Evolutionary conservation across 1,284 basidiomycete species (phyloP).

Genomic region (Veloboletus limbatus): DNA sequence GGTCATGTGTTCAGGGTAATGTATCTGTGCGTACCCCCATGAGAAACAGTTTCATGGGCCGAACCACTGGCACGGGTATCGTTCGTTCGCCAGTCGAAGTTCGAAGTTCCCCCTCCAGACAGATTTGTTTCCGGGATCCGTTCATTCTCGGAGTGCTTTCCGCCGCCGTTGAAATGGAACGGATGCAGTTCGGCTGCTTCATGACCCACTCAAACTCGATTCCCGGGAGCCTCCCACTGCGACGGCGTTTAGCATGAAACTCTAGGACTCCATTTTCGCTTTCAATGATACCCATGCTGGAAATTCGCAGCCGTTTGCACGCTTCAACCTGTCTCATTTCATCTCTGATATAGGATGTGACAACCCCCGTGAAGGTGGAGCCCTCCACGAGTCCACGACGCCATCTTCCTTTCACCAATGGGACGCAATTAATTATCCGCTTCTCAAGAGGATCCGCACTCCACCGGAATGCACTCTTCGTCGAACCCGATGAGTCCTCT

Average conservation of each 20-base stretch:
- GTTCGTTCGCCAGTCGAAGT: not conserved
- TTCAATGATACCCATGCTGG: constrained; percentile 4
- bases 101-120: not conserved
- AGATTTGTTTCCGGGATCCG: constrained; percentile 3
- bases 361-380: not conserved
- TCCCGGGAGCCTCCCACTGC: constrained; percentile 1
- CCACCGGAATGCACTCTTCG: constrained; percentile 2
- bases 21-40: constrained; percentile 20
- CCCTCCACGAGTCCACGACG: constrained; percentile 8
- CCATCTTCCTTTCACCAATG: constrained; percentile 9
- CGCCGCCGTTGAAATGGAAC: constrained; percentile 6
- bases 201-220: constrained; percentile 3
- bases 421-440: constrained; percentile 3
- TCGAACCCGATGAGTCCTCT: constrained; percentile 7
- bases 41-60: constrained; percentile 17
- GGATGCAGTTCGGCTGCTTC: constrained; percentile 9
- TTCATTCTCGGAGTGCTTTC: constrained; percentile 6
- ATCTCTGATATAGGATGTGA: constrained; percentile 15
- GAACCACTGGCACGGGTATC: not conserved
- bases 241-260: constrained; percentile 23
- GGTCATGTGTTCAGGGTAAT: constrained; percentile 22
- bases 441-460: constrained; percentile 26
- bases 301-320: constrained; percentile 21
- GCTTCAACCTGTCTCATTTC: constrained; percentile 20
- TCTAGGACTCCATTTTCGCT: constrained; percentile 3